Evolutionary conservation across 768 basidiomycete genomes (phyloP).

Genomic region (Termitomyces sp.): DNA sequence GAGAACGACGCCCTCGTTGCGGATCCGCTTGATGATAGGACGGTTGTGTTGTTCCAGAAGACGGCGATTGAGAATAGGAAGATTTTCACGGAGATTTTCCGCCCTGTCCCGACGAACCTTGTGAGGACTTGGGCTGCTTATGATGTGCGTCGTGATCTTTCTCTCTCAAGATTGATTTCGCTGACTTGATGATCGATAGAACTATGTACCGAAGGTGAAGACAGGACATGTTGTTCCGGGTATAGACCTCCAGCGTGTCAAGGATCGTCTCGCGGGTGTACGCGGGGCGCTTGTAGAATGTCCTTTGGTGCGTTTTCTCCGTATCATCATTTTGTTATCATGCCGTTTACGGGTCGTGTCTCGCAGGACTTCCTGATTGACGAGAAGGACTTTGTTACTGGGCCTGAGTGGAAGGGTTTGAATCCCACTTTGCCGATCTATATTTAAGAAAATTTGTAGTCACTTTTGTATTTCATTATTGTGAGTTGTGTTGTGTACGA

Average conservation of each 20-base stretch:
- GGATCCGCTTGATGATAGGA: conserved; percentile 72
- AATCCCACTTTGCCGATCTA: conserved; percentile 82
- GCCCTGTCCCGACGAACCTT: conserved; percentile 81
- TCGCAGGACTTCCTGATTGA: conserved; percentile 82
- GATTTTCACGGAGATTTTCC: conserved; percentile 84
- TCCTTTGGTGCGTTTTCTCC: conserved; percentile 55
- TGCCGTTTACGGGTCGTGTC: conserved; percentile 7
- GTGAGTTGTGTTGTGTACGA: too few relatives aligned
- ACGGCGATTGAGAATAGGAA: conserved; percentile 82
- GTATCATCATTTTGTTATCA: conserved; percentile 1
- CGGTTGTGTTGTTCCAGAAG: conserved; percentile 56
- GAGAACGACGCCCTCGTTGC: conserved; percentile 66
- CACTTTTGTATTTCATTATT: too few relatives aligned
- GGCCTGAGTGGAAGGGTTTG: conserved; percentile 69
- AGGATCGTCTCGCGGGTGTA: conserved; percentile 69
- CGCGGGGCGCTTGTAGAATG: conserved; percentile 74
- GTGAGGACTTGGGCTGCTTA: conserved; percentile 80
- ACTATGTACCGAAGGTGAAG: conserved; percentile 74
- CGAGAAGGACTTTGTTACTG: conserved; percentile 67
- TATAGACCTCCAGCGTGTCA: conserved; percentile 66
- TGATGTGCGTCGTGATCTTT: conserved; percentile 46
- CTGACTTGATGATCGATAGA: conserved; percentile 34
- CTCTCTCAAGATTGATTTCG: background rate
- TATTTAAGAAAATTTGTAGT: conserved; percentile 37
- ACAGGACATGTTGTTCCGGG: conserved; percentile 78